Evolutionary conservation across 2,329 filamentous ascomycete species (phyloP), one percentile per base, ranked within the genome.

Genomic region (Emmonsia crescens): DNA sequence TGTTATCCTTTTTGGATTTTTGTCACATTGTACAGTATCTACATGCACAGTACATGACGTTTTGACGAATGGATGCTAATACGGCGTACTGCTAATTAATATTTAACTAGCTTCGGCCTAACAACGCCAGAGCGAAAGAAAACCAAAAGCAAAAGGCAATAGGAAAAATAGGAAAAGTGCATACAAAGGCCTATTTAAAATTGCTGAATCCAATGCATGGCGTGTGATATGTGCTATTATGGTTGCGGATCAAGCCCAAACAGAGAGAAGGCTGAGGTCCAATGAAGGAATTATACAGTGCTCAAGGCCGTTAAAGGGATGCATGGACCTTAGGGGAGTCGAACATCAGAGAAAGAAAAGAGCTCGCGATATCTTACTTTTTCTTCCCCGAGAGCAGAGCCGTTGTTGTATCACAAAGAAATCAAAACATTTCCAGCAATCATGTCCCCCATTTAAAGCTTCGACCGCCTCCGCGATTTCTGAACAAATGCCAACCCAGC

Each of bases 401-500:
- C 44, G 5, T 24, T 24, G 21, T 12, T n/a, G 5, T 4, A 48
- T 48, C 44, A 12, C 44, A 2, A 27, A 48, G 10, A 14, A 9
- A n/a, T 6, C 9, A 6, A 14, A 9, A 4, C 21, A 48, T 24
- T 27, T 14, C 29, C 31, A 9, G 51, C n/a, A 55, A 12, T 21
- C 19, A 10, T 21, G 29, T 19, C 19, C 27, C 27, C 3, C 2
- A 2, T 33, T 44, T 27, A 59, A 59, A 59, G 57, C 33, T 63
- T 63, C 42, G 44, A 51, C 48, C 42, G 59, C 38, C 36, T 42
- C 40, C 33, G 29, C 38, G 60, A 58, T 27, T 42, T 38, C 27
- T 46, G 55, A 24, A 52, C 55, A 59, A 66, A 66, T 49, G 54
- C 57, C 33, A 63, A 49, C 44, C 61, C 64, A 10, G 62, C 60